A percentile compares a stretch with the other conserved stretches of the same genome.
Evolutionary conservation across 2,329 filamentous ascomycete genomes (phyloP).

Genomic region (Fusarium illudens): DNA sequence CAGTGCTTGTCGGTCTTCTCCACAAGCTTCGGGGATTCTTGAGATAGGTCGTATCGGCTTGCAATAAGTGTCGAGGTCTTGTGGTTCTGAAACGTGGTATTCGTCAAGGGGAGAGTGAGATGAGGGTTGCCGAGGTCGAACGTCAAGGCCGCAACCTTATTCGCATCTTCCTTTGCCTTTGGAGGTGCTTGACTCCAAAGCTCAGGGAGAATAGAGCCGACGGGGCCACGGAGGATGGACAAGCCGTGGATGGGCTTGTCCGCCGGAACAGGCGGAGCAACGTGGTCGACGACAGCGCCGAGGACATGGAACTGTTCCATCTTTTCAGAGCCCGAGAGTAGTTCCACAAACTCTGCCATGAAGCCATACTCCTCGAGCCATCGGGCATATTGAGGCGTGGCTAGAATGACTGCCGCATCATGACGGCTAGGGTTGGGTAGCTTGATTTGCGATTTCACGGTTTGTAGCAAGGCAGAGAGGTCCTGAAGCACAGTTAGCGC

Average conservation of each 20-base stretch:
- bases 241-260: slow-evolving; percentile 53
- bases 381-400: slow-evolving; percentile 57
- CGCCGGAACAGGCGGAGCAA: slow-evolving; percentile 51
- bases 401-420: slow-evolving; percentile 59
- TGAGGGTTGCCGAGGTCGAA: slow-evolving; percentile 50
- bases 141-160: slow-evolving; percentile 53
- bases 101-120: slow-evolving; percentile 72
- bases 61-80: slow-evolving; percentile 65
- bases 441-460: slow-evolving; percentile 33
- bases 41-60: slow-evolving; percentile 42
- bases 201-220: slow-evolving; percentile 53
- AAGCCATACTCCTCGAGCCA: slow-evolving; percentile 57
- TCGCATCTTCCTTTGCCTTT: slow-evolving; percentile 42
- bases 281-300: slow-evolving; percentile 64
- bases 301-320: slow-evolving; percentile 57
- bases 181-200: slow-evolving; percentile 52
- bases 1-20: slow-evolving; percentile 48
- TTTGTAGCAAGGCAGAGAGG: slow-evolving; percentile 27
- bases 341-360: slow-evolving; percentile 53
- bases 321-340: slow-evolving; percentile 55
- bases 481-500: slow-evolving; percentile 26
- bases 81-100: slow-evolving; percentile 80
- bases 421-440: slow-evolving; percentile 43
- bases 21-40: slow-evolving; percentile 31
- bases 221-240: slow-evolving; percentile 59